Evolutionary conservation across 164 flowering plant genomes (phyloP), one percentile per base, ranked within the genome.

Genomic region (Chloranthus sessilifolius): DNA sequence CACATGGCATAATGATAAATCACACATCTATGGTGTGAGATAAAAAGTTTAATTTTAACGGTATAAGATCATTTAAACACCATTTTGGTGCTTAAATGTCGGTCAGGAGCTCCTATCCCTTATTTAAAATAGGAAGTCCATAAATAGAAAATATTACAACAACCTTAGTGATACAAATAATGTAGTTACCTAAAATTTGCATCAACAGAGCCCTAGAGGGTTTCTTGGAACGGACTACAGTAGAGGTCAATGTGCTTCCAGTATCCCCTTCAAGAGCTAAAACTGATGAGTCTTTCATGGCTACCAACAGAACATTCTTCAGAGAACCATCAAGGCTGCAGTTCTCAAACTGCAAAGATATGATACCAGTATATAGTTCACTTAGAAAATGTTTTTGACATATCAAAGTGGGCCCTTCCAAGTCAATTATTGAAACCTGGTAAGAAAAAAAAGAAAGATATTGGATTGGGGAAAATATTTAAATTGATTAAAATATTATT

Each of bases 271-370:
- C 98, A 54, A 90, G 70, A 40, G 83, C 83, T 58, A 78, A 34
- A 60, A 84, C 49, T 26, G 98, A 87, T 10, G 95, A 86, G 70
- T 90, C 98, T 62, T 63, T 81, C 20, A 84, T 68, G 16, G 81
- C 85, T 42, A 82, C 85, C 43, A 77, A 61, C 24, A 90, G 47
- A 58, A 78, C 59, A 30, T 81, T 82, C 67, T 84, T 87, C 69
- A 84, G 87, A 66, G 85, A 82, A 39, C 89, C 94, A 49, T 77
- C 87, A 38, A 79, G 55, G 55, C 44, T 69, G 72, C 88, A 81
- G 47, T 72, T 69, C 56, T 64, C 70, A 61, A 81, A 79, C 61
- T 83, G 88, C 58, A 80, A 34, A 25, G 89, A 77, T 41, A 79
- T 59, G 53, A 84, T 66, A 37, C 79, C 89, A 14, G 78, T 19